Base-by-base conservation (phyloP, 2,329 filamentous ascomycete species). In the Lachnellula arida region DNA sequence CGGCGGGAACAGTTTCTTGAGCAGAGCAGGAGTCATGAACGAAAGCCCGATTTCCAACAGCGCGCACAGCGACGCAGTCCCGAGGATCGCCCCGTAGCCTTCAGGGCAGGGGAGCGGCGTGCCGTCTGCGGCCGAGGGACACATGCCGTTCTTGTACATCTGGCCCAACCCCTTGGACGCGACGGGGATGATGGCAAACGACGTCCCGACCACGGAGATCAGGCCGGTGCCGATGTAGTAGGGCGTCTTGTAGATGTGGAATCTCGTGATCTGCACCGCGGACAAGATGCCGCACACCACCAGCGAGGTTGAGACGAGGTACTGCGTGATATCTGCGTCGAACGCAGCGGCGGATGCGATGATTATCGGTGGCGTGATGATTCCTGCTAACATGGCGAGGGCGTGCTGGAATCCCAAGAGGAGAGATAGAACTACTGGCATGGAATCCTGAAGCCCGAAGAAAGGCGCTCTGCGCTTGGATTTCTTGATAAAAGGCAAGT, bases 141-240 rank as follows among this genome's bases (percentile, higher is more conserved):
- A 87, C 68, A 80, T 87, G 4, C 89, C 89, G 55, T 86, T 88
- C 48, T 75, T 75, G 22, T 93, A 93, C 87, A 92, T 93, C 68
- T 93, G 88, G 2, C 76, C 70, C 43, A 94, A 81, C 4, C 85
- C 87, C 47, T 88, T 87, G 34, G 80, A 81, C 1, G 88, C 87
- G 25, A 91, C 83, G 3, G 87, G 82, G 58, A 92, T 89, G 58
- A 88, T 86, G 46, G 87, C 79, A 68, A 93, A 93, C 0, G 88
- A 89, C 15, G 90, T 87, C 15, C 87, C 88, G 3, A 91, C 87
- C 3, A 91, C 90, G 0, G 87, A 90, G 56, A 94, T 85, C 23
- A 94, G 74, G 2, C 90, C 90, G 0, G 90, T 94, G 11, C 90
- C 88, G 57, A 91, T 73, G 61, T 84, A 89, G 69, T 91, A 91